These are phyloP conservation scores for Pelargonium myrrhifolium DNA, from an alignment of 441 rosid species.

Conservation along the genomic window DNA sequence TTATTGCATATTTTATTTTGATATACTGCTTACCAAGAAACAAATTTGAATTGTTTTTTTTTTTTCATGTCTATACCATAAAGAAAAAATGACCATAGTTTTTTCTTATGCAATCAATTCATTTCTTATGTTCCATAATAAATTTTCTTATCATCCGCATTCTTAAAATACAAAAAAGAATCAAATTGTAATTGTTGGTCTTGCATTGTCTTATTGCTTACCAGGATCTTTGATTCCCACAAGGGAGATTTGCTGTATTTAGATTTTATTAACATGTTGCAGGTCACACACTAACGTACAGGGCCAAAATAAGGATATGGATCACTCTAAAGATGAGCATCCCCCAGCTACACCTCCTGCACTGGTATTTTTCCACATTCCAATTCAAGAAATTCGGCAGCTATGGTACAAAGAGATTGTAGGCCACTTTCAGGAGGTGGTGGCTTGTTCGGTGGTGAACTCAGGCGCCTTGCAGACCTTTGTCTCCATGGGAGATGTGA, in stretches of 20 bases:
- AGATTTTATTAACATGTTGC: conserved; percentile 41
- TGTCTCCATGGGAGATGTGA: conserved; percentile 65
- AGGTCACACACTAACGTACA: conserved; percentile 35
- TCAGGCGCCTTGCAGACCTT: conserved; percentile 57
- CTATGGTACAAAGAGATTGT: conserved; percentile 45
- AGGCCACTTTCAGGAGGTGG: conserved; percentile 68
- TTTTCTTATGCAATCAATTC: no score
- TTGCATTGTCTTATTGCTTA: neutral
- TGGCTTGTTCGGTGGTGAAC: conserved; percentile 63
- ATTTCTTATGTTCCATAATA: no score
- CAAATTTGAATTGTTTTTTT: no score
- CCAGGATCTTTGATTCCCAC: conserved; percentile 16
- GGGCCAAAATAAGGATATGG: conserved; percentile 30
- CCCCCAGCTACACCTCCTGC: conserved; percentile 29
- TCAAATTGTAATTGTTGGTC: no score
- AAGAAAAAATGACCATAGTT: no score
- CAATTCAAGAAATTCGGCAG: conserved; percentile 58
- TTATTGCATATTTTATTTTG: neutral
- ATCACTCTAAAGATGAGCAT: conserved; percentile 15
- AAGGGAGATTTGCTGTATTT: conserved; percentile 24
- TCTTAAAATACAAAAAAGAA: no score
- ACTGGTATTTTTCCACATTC: conserved; percentile 78
- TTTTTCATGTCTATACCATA: no score
- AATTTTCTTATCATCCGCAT: no score
- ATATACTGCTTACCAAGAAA: no score